Percentiles rank a stretch among this genome's conserved stretches.
Conservation (phyloP, 768 basidiomycete genomes). For the Trametes cubensis region DNA sequence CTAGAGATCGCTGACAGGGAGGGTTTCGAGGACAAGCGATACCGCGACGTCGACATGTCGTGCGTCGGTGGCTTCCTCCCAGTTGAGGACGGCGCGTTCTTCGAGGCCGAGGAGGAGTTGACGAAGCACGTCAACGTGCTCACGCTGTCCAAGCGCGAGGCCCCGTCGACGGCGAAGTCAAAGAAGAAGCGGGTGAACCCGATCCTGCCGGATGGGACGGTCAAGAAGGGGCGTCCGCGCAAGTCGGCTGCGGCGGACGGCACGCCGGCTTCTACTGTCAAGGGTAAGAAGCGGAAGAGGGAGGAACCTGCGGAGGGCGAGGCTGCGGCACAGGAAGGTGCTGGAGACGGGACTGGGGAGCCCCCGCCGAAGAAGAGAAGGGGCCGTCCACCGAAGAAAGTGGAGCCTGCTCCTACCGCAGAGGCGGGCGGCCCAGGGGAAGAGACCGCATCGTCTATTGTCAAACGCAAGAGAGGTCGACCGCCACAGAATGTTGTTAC, state of each 20-base stretch:
- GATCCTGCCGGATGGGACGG: constrained; percentile 49
- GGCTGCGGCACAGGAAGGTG: constrained; percentile 8
- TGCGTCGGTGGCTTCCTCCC: constrained; percentile 57
- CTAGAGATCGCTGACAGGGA: constrained; percentile 62
- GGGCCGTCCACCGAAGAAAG: constrained; percentile 40
- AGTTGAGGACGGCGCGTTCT: constrained; percentile 56
- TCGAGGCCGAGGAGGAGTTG: constrained; percentile 46
- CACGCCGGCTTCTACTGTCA: constrained; percentile 18
- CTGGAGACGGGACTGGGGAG: constrained; percentile 3
- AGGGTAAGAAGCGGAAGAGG: constrained; percentile 38
- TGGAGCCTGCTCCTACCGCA: not conserved
- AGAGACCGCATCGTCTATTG: not conserved
- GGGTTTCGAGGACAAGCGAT: constrained; percentile 57
- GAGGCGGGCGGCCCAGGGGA: not conserved
- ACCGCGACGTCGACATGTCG: constrained; percentile 49
- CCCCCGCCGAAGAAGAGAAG: constrained; percentile 25
- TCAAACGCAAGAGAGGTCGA: constrained; percentile 14
- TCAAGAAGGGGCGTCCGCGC: constrained; percentile 62
- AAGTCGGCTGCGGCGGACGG: constrained; percentile 34
- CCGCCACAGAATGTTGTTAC: constrained; percentile 3
- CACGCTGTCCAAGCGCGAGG: constrained; percentile 33
- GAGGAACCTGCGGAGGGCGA: constrained; percentile 30
- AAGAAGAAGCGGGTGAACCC: constrained; percentile 45
- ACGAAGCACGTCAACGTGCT: constrained; percentile 53
- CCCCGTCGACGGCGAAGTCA: constrained; percentile 4